Conservation (phyloP, 2,329 filamentous ascomycete genomes). For the Hypoxylon sp. region DNA sequence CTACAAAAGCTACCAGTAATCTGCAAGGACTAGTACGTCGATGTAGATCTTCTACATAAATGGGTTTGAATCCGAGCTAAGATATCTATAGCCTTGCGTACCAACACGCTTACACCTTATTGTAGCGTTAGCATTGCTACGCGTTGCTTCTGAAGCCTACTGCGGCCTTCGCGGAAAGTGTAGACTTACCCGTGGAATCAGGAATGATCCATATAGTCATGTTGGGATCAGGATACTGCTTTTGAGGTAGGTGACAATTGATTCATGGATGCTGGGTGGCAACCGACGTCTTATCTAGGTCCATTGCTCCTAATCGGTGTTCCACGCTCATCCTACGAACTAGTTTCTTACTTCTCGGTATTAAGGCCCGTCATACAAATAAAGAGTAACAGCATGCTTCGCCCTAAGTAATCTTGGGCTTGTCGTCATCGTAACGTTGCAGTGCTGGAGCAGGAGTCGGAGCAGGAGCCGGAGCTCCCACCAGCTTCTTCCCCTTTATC, state of each 20-base stretch:
- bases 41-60: slow-evolving; percentile 15
- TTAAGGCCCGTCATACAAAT: slow-evolving; percentile 10
- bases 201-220: not conserved
- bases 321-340: slow-evolving; percentile 7
- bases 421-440: slow-evolving; percentile 43
- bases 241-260: slow-evolving; percentile 24
- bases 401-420: slow-evolving; percentile 12
- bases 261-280: slow-evolving; percentile 3
- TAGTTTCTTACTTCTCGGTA: slow-evolving; percentile 6
- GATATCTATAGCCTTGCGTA: not conserved
- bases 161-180: not conserved
- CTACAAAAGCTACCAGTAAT: not conserved
- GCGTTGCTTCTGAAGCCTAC: not conserved
- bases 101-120: slow-evolving; percentile 1
- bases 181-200: not conserved
- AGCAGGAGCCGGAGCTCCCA: slow-evolving; percentile 21
- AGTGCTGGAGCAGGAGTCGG: slow-evolving; percentile 23
- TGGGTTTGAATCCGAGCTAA: slow-evolving; percentile 1
- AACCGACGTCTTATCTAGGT: slow-evolving; percentile 4
- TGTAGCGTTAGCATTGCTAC: not conserved
- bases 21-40: slow-evolving; percentile 1
- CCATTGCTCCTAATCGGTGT: slow-evolving; percentile 3
- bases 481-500: slow-evolving; percentile 23
- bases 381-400: slow-evolving; percentile 20
- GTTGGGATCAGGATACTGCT: slow-evolving; percentile 16